These are phyloP conservation scores for Glebionis coronaria DNA, from an alignment of 129 eudicot genomes.

Conservation along the genomic window DNA sequence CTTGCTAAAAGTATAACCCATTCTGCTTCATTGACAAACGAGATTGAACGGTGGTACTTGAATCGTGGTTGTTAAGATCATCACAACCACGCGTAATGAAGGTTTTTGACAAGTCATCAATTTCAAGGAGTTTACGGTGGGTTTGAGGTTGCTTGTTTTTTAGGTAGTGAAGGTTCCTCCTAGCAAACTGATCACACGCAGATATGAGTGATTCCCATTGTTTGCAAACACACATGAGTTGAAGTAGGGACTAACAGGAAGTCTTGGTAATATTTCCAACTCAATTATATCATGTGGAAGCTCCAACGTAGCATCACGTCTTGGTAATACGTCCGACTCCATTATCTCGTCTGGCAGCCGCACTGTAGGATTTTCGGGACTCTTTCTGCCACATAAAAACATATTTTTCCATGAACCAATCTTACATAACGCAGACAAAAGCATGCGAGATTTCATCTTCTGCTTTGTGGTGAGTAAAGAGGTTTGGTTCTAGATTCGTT, in stretches of 20 bases:
- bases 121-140: neutral
- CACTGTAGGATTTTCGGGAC: too few species aligned
- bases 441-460: too few species aligned
- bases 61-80: neutral
- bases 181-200: neutral
- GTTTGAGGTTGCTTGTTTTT: neutral
- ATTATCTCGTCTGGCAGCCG: too few species aligned
- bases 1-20: neutral
- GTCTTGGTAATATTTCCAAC: neutral
- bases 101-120: neutral
- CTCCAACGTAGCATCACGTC: neutral
- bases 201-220: neutral
- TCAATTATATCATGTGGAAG: neutral
- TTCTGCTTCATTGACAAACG: neutral
- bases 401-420: too few species aligned
- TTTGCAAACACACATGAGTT: neutral
- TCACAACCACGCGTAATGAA: neutral
- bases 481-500: too few species aligned
- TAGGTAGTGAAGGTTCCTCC: neutral
- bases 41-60: neutral
- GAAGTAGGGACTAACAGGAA: neutral
- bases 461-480: too few species aligned
- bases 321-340: too few species aligned
- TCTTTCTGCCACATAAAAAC: too few species aligned
- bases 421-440: too few species aligned